Base-by-base conservation (phyloP, 2,329 filamentous ascomycete genomes). In the Fusarium goolgardi region DNA sequence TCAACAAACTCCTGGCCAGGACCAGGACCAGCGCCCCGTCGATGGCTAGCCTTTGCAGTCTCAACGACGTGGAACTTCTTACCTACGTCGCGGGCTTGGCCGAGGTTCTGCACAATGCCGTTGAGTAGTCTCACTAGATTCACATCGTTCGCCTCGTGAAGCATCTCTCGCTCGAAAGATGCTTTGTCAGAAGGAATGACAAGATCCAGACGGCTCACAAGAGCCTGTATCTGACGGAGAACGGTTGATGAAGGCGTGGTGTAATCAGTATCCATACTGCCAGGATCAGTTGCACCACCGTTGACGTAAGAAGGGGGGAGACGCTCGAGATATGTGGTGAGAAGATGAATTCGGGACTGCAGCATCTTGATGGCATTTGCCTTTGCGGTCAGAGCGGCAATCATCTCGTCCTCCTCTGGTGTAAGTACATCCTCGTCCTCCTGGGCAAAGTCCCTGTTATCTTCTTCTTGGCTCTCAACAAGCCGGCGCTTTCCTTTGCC, bases 331-430 rank as follows among this genome's bases (percentile, higher is more conserved):
- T 97, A 98, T n/a, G 84, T 84, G 62, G 86, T 86, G 70, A 95
- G 86, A 57, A 95, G 85, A 44, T 86, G 85, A 71, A 96, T 88
- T 50, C 92, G 88, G 9, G 90, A 88, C 74, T 95, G 90, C 29
- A 99, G 88, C 89, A 97, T 97, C 80, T 94, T 95, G 75, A 97
- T 91, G 27, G 96, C 94, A 78, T 97, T 98, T 66, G 91, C 87
- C 74, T 97, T 97, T 63, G 94, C 91, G 29, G 90, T 96, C 23
- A 99, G 87, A 18, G 86, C 82, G 27, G 86, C 83, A 56, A 90
- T 83, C 75, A 86, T 82, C 76, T 90, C 87, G 55, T 89, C 85
- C 64, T 90, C 88, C 63, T 87, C 86, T 20, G 81, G 79, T 0
- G 83, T 84, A n/a, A 90, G 79, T 47, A 82, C 74, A 35, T 79